These are phyloP conservation scores for Stipa capillata DNA, from an alignment of 176 grass and related monocot genomes.

Conservation along the genomic window DNA sequence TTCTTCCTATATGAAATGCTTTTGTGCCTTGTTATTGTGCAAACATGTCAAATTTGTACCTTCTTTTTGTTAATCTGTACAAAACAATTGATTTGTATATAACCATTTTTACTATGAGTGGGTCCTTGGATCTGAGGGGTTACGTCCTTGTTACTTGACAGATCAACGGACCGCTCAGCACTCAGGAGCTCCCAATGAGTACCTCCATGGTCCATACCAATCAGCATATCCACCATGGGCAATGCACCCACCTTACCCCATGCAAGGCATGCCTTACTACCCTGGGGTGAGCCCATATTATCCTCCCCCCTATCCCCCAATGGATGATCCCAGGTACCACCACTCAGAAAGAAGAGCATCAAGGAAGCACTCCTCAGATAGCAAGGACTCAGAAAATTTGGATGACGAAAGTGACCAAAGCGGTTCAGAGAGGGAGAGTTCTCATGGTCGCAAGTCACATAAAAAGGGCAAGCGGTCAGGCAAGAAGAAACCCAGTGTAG, in stretches of 20 bases:
- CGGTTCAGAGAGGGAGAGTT: slow-evolving; percentile 39
- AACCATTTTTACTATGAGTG: background rate
- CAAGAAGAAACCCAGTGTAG: slow-evolving; percentile 71
- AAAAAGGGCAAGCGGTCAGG: slow-evolving; percentile 42
- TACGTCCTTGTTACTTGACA: slow-evolving; percentile 16
- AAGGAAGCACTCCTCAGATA: slow-evolving; percentile 41
- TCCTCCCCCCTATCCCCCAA: slow-evolving; percentile 58
- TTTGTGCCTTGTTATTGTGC: background rate
- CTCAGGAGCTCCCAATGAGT: slow-evolving; percentile 41
- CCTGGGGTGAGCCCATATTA: slow-evolving; percentile 57
- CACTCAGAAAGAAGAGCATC: slow-evolving; percentile 30
- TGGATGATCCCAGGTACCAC: slow-evolving; percentile 47
- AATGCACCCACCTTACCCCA: slow-evolving; percentile 76
- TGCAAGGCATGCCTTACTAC: slow-evolving; percentile 84
- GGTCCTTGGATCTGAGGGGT: slow-evolving; percentile 6
- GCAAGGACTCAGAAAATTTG: slow-evolving; percentile 44
- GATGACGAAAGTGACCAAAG: slow-evolving; percentile 46
- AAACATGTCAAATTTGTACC: background rate
- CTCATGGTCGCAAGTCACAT: slow-evolving; percentile 52
- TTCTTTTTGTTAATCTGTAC: background rate
- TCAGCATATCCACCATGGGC: slow-evolving; percentile 74
- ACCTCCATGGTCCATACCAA: slow-evolving; percentile 53
- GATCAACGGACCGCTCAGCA: slow-evolving; percentile 36
- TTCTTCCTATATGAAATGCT: background rate
- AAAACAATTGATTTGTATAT: background rate